Conservation (phyloP, 108 stramenopile genomes). For the Cyclostephanos tholiformis region DNA sequence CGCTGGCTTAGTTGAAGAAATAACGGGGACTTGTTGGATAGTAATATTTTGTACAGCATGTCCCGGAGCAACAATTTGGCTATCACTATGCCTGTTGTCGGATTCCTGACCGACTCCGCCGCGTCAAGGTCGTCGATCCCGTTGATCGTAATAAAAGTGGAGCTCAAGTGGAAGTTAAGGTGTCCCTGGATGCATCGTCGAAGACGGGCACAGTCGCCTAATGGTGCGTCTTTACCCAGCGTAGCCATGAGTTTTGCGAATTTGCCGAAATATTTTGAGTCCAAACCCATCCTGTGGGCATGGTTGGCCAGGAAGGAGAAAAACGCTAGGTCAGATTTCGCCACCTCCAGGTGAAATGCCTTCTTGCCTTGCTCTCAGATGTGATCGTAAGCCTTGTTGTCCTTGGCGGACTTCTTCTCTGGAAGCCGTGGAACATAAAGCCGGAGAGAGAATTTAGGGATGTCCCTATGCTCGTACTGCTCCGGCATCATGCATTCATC, state of each 20-base stretch:
- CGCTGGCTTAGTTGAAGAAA: constrained; percentile 8
- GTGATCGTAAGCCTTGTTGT: neutral
- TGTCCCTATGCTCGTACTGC: too few species aligned
- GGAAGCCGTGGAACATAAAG: neutral
- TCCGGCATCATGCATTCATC: neutral
- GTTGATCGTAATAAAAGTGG: neutral
- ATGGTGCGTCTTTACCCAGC: neutral
- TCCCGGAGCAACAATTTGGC: neutral
- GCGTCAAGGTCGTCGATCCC: constrained; percentile 1
- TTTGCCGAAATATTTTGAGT: too few species aligned
- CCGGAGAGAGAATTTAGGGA: neutral
- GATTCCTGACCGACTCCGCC: neutral
- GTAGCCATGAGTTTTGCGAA: constrained; percentile 1
- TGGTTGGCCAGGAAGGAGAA: neutral
- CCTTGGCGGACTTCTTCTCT: neutral
- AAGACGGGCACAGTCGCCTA: neutral
- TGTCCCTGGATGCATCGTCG: constrained; percentile 2
- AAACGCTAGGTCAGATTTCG: neutral
- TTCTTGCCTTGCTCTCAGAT: too few species aligned
- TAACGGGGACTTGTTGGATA: neutral
- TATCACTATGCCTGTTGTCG: neutral
- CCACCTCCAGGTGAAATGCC: constrained; percentile 6
- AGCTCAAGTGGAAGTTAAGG: neutral
- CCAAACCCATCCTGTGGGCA: neutral
- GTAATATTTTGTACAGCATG: neutral